Conservation (phyloP, 2,329 filamentous ascomycete species). For the Neurospora sp. region DNA sequence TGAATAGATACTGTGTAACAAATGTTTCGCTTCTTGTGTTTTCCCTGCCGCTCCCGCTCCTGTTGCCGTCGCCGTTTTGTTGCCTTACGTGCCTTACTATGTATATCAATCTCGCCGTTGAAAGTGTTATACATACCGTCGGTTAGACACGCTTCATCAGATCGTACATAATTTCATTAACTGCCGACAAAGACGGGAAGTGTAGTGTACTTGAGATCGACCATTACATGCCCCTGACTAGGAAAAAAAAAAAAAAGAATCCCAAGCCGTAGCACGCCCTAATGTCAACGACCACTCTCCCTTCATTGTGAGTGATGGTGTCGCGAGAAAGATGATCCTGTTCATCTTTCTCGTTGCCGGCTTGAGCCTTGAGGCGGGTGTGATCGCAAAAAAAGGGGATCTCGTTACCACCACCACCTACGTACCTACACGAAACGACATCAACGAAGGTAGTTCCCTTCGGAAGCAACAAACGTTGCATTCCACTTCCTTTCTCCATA, state of each 20-base stretch:
- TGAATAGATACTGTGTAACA: neutral
- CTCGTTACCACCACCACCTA: neutral
- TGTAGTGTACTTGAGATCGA: neutral
- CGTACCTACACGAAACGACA: neutral
- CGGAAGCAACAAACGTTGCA: neutral
- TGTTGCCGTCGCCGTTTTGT: neutral
- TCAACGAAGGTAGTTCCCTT: neutral
- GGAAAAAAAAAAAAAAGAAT: neutral
- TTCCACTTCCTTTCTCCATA: neutral
- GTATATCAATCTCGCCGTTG: neutral
- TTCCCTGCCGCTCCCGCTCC: neutral
- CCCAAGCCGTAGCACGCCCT: too few relatives aligned
- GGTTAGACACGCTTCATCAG: neutral
- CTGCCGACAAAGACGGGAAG: neutral
- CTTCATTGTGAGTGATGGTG: neutral
- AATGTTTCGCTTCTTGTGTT: neutral
- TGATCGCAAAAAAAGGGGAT: neutral
- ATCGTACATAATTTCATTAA: neutral
- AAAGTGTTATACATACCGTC: neutral
- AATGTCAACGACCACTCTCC: neutral
- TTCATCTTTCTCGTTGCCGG: neutral
- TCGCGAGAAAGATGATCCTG: neutral
- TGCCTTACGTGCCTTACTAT: neutral
- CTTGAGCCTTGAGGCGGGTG: neutral
- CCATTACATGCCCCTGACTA: neutral